Conservation (phyloP, 2,329 filamentous ascomycete species). For the Colletotrichum tabaci region DNA sequence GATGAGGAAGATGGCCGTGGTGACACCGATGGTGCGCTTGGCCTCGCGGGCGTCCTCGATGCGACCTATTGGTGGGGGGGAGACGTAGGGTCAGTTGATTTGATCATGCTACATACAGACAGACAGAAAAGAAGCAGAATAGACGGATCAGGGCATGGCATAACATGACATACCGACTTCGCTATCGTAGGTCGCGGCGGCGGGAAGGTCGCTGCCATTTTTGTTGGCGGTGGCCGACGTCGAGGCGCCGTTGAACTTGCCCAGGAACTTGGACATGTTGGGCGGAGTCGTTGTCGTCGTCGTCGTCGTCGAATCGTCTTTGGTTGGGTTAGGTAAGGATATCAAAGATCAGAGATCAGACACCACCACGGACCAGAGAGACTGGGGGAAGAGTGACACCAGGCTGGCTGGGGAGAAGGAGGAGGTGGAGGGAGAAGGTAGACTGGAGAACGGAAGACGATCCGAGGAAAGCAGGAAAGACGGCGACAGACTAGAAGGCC, state of each 20-base stretch:
- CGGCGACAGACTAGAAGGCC: conserved; percentile 1
- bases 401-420: neutral
- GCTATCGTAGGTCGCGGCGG: conserved; percentile 36
- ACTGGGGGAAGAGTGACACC: neutral
- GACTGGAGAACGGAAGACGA: conserved; percentile 22
- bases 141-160: neutral
- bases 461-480: neutral
- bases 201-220: conserved; percentile 22
- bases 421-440: neutral
- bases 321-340: neutral
- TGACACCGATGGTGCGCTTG: conserved; percentile 69
- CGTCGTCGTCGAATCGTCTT: no score
- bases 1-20: conserved; percentile 71
- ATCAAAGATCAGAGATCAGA: conserved; percentile 11
- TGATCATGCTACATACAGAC: neutral
- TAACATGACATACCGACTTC: conserved; percentile 37
- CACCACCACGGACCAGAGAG: no score
- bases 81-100: conserved; percentile 2
- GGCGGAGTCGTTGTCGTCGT: neutral
- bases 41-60: conserved; percentile 60
- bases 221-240: conserved; percentile 23
- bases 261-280: conserved; percentile 32
- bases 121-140: no score
- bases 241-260: conserved; percentile 30
- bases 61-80: conserved; percentile 43